Conservation (phyloP, 495 filamentous ascomycete species). For the Chaetomium tenue region DNA sequence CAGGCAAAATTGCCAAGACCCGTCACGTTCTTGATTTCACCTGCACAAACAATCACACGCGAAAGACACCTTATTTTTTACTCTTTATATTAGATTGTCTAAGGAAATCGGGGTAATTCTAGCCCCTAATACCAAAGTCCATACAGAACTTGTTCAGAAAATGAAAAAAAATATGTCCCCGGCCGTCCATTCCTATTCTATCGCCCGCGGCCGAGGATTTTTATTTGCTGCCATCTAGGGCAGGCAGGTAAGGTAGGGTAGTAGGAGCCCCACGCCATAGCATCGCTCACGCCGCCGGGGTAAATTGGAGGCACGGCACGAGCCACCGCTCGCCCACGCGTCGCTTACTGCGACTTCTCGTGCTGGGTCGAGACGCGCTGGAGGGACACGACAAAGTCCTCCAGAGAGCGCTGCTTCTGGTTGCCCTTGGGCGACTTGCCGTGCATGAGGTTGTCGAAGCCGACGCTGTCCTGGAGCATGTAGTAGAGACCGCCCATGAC, state of each 20-base stretch:
- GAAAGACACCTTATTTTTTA: constrained; percentile 28
- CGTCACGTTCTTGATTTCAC: not conserved
- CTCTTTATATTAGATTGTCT: constrained; percentile 47
- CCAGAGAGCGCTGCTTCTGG: constrained; percentile 69
- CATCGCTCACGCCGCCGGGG: constrained; percentile 5
- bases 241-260: not conserved
- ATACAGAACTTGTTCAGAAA: constrained; percentile 37
- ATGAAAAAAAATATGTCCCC: constrained; percentile 37
- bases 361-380: constrained; percentile 83
- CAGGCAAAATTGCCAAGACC: not conserved
- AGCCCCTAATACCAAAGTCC: constrained; percentile 28
- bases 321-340: constrained; percentile 11
- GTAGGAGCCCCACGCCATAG: constrained; percentile 11
- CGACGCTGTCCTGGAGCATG: constrained; percentile 68
- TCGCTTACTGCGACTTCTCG: constrained; percentile 66
- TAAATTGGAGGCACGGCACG: not conserved
- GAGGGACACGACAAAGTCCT: constrained; percentile 83
- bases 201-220: constrained; percentile 25
- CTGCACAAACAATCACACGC: not conserved
- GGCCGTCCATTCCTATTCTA: constrained; percentile 24
- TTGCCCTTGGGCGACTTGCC: constrained; percentile 75
- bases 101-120: constrained; percentile 30
- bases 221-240: constrained; percentile 12
- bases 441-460: constrained; percentile 91
- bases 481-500: constrained; percentile 63